A percentile compares a stretch with the other conserved stretches of the same genome.
Conservation (phyloP, 768 basidiomycete species). For the Russula abietina region DNA sequence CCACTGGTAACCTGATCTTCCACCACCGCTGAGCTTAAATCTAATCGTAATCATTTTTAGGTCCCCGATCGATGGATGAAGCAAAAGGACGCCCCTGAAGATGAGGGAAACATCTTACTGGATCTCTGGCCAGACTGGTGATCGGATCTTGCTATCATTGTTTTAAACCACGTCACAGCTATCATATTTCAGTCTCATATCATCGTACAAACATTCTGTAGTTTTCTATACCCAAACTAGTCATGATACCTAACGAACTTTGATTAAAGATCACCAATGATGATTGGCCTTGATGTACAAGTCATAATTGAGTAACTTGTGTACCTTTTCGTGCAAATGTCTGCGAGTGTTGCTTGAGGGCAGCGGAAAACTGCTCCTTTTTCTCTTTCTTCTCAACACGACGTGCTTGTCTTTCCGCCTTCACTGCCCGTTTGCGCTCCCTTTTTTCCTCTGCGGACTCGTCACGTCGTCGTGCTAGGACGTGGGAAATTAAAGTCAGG, state of each 20-base stretch:
- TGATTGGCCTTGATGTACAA: not conserved
- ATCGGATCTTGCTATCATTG: constrained; percentile 3
- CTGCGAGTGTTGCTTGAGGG: constrained; percentile 55
- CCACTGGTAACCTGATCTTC: constrained; percentile 49
- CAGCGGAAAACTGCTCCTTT: constrained; percentile 57
- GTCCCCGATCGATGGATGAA: constrained; percentile 92
- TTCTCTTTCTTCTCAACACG: constrained; percentile 61
- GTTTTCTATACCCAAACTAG: constrained; percentile 18
- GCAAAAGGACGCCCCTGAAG: constrained; percentile 70
- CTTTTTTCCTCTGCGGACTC: constrained; percentile 76
- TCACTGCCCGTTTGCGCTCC: constrained; percentile 63
- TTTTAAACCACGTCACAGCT: not conserved
- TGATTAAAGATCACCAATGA: not conserved
- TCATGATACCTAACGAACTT: constrained; percentile 7
- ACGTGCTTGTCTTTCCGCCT: constrained; percentile 57
- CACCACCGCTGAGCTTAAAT: not conserved
- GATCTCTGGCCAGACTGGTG: constrained; percentile 40
- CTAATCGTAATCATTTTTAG: constrained; percentile 36
- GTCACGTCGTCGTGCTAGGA: constrained; percentile 63
- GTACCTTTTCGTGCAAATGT: constrained; percentile 41
- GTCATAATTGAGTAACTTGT: constrained; percentile 31
- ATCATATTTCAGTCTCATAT: constrained; percentile 4
- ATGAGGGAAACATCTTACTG: constrained; percentile 45
- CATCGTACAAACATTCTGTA: constrained; percentile 7
- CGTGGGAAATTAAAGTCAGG: constrained; percentile 32